A percentile compares a stretch with the other conserved stretches of the same genome.
Evolutionary conservation across 2,329 filamentous ascomycete genomes (phyloP).

Genomic region (Talaromyces sp.): DNA sequence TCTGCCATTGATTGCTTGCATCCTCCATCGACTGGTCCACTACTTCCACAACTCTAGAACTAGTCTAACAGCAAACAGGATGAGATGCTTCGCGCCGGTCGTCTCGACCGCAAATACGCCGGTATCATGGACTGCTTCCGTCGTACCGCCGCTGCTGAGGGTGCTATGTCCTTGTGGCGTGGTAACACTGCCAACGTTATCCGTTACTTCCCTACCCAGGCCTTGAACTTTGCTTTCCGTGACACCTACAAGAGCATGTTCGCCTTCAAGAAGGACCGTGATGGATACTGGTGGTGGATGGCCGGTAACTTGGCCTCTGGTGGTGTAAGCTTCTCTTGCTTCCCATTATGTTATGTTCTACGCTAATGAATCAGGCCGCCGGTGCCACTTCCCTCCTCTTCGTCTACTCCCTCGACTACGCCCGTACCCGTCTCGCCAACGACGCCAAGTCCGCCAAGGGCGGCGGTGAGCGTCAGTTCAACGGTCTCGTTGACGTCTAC

Average conservation of each 20-base stretch:
- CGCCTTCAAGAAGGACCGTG: slow-evolving; percentile 99
- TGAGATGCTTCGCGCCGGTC: slow-evolving; percentile 99
- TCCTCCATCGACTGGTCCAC: background rate
- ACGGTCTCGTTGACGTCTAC: slow-evolving; percentile 99
- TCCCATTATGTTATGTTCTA: background rate
- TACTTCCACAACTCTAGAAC: background rate
- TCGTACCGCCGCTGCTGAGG: slow-evolving; percentile 85
- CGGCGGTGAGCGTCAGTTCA: slow-evolving; percentile 99
- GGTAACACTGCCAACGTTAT: slow-evolving; percentile 99
- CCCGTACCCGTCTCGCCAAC: slow-evolving; percentile 99
- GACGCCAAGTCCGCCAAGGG: slow-evolving; percentile 96
- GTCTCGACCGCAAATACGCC: slow-evolving; percentile 95
- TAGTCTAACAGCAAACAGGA: slow-evolving; percentile 61
- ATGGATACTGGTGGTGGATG: slow-evolving; percentile 99
- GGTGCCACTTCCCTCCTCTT: slow-evolving; percentile 99
- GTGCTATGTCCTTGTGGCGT: slow-evolving; percentile 94
- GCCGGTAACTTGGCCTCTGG: slow-evolving; percentile 98
- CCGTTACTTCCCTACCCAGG: slow-evolving; percentile 99
- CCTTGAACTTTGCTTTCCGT: slow-evolving; percentile 99
- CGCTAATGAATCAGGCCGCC: slow-evolving; percentile 62
- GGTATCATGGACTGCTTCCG: slow-evolving; percentile 95
- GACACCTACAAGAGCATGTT: slow-evolving; percentile 99
- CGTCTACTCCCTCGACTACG: slow-evolving; percentile 99
- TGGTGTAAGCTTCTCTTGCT: slow-evolving; percentile 71
- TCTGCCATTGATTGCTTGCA: background rate